Percentiles rank a stretch among this genome's conserved stretches.
These are phyloP conservation scores for Akanthomyces dipterigenus DNA, from an alignment of 2,329 filamentous ascomycete species.

Conservation along the genomic window DNA sequence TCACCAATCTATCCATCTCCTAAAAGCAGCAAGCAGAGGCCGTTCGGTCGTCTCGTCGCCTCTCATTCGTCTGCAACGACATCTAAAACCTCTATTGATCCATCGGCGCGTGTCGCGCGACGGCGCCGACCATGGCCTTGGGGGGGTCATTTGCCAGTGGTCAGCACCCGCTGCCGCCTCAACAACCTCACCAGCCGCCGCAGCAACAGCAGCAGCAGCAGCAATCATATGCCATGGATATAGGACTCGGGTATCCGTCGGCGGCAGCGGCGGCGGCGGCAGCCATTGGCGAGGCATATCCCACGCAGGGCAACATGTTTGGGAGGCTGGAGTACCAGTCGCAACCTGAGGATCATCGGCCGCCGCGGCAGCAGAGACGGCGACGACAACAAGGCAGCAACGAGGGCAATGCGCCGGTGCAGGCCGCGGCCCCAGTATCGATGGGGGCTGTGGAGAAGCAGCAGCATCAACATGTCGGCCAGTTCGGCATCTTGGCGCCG, in stretches of 20 bases:
- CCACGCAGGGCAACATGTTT: neutral
- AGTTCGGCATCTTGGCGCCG: slow-evolving; percentile 41
- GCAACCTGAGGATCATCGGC: neutral
- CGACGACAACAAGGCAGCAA: slow-evolving; percentile 7
- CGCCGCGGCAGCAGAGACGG: neutral
- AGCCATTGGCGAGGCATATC: slow-evolving; percentile 7
- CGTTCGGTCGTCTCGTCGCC: neutral
- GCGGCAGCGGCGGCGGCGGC: neutral
- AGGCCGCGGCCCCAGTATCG: slow-evolving; percentile 16
- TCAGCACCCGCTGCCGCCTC: slow-evolving; percentile 17
- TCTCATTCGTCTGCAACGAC: neutral
- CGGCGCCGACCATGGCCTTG: neutral
- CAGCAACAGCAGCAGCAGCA: slow-evolving; percentile 16
- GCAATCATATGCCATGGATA: slow-evolving; percentile 7
- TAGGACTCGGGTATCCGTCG: neutral
- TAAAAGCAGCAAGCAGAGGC: slow-evolving; percentile 10
- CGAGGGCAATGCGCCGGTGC: slow-evolving; percentile 14
- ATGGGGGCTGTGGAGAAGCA: neutral
- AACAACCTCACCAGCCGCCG: slow-evolving; percentile 14
- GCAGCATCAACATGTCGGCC: slow-evolving; percentile 21
- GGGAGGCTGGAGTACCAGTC: slow-evolving; percentile 8
- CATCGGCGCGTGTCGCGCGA: neutral
- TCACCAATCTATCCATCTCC: neutral
- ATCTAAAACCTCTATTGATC: neutral
- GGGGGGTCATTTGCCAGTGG: neutral